Evolutionary conservation across 805 yeast species (phyloP).

Genomic region (Nakazawaea anatomiae): DNA sequence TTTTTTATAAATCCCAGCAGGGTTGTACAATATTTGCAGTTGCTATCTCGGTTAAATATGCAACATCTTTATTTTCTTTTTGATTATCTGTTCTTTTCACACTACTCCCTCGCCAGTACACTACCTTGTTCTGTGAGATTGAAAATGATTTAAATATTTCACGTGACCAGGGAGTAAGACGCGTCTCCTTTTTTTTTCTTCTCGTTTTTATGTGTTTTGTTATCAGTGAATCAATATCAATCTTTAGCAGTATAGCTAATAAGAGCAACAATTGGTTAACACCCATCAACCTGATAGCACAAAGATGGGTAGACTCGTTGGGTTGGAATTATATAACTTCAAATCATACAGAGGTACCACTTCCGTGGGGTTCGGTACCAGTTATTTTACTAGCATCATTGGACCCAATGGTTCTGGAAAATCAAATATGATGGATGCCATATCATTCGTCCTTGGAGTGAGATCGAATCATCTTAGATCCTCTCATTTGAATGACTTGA

Average conservation of each 20-base stretch:
- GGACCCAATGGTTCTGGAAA: constrained; percentile 99
- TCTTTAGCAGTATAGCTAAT: neutral
- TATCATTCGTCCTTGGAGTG: constrained; percentile 88
- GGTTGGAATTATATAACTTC: constrained; percentile 78
- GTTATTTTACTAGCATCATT: constrained; percentile 81
- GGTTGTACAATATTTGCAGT: too few relatives aligned
- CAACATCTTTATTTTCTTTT: too few relatives aligned
- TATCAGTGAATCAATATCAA: neutral
- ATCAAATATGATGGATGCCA: constrained; percentile 94
- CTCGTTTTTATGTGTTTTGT: too few relatives aligned
- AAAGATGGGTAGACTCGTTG: constrained; percentile 78
- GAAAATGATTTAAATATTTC: too few relatives aligned
- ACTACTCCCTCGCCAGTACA: neutral
- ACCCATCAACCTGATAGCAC: neutral
- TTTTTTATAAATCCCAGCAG: too few relatives aligned
- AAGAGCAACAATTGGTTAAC: neutral
- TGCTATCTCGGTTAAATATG: too few relatives aligned
- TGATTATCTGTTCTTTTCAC: neutral
- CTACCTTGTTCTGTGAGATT: neutral
- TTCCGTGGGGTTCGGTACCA: constrained; percentile 74
- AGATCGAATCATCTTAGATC: constrained; percentile 73
- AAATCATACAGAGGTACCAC: constrained; percentile 83
- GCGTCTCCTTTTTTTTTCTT: neutral
- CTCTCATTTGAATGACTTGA: constrained; percentile 62
- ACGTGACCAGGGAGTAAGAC: neutral